Conservation (phyloP, 768 basidiomycete species). For the Jaapia argillacea region DNA sequence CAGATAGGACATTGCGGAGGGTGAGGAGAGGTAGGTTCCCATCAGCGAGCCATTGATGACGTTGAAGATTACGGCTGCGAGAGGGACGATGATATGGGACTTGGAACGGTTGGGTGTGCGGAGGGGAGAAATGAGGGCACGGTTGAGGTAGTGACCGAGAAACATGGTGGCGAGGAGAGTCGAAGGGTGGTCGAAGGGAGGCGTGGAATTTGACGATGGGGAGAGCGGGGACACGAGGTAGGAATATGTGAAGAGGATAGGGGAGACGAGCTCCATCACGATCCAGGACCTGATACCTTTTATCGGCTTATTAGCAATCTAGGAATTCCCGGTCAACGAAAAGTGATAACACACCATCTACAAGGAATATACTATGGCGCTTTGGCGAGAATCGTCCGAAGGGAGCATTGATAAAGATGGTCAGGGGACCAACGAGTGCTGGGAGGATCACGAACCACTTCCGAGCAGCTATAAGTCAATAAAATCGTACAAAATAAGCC, state of each 20-base stretch:
- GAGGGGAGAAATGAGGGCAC: conserved; percentile 70
- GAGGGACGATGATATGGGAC: conserved; percentile 55
- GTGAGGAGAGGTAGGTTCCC: conserved; percentile 61
- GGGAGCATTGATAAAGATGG: conserved; percentile 58
- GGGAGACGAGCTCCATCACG: conserved; percentile 63
- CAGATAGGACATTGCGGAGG: conserved; percentile 35
- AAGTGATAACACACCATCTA: conserved; percentile 38
- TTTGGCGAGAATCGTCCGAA: conserved; percentile 67
- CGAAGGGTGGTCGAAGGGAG: conserved; percentile 27
- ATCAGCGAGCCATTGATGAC: conserved; percentile 58
- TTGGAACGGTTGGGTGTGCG: conserved; percentile 73
- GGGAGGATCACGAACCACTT: conserved; percentile 38
- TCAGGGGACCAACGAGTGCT: conserved; percentile 22
- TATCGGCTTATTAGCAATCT: not conserved
- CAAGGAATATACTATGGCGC: conserved; percentile 32
- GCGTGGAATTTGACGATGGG: conserved; percentile 11
- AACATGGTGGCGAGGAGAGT: conserved; percentile 47
- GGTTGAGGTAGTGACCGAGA: conserved; percentile 75
- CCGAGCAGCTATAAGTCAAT: conserved; percentile 20
- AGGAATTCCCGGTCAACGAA: not conserved
- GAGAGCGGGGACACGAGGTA: conserved; percentile 42
- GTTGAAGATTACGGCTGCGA: conserved; percentile 58
- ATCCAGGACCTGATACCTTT: conserved; percentile 55
- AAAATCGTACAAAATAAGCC: no score
- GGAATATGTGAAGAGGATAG: conserved; percentile 39